phyloP scores from a whole-genome alignment of 768 basidiomycete genomes.

The Panus rudis region DNA sequence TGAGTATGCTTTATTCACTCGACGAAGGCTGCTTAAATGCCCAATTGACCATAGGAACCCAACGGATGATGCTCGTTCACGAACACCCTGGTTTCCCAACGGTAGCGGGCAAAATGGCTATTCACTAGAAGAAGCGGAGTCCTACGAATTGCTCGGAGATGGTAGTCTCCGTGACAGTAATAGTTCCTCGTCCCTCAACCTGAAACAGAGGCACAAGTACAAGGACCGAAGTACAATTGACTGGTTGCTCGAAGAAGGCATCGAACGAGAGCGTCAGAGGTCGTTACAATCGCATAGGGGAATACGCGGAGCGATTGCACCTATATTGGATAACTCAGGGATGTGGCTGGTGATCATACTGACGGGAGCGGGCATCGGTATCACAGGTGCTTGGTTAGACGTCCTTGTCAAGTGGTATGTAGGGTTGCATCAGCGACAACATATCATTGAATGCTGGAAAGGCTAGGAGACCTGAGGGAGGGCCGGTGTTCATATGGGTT shows the following conservation, averaged over 20 bases:
- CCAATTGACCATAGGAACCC: too few relatives aligned
- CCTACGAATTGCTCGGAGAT: conserved; percentile 17
- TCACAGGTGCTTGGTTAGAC: conserved; percentile 67
- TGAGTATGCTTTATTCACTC: too few relatives aligned
- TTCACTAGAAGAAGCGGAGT: background rate
- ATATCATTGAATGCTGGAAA: conserved; percentile 15
- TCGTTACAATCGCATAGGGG: conserved; percentile 44
- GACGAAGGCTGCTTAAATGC: too few relatives aligned
- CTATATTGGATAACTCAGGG: conserved; percentile 47
- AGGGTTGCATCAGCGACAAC: background rate
- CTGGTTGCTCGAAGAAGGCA: conserved; percentile 60
- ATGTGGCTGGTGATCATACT: conserved; percentile 64
- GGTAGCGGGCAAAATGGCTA: too few relatives aligned
- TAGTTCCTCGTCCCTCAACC: background rate
- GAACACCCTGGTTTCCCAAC: too few relatives aligned
- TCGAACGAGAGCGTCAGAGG: conserved; percentile 52
- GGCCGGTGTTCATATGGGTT: conserved; percentile 63
- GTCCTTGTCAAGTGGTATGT: conserved; percentile 65
- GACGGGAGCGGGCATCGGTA: conserved; percentile 61
- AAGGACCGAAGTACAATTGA: conserved; percentile 59
- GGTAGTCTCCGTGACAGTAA: conserved; percentile 1
- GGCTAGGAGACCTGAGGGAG: conserved; percentile 65
- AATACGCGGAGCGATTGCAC: conserved; percentile 46
- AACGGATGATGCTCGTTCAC: too few relatives aligned
- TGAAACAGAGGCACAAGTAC: conserved; percentile 26